A percentile compares a stretch with the other conserved stretches of the same genome.
Conservation (phyloP, 257 asterid genomes). For the Nyctanthes arbortristis region DNA sequence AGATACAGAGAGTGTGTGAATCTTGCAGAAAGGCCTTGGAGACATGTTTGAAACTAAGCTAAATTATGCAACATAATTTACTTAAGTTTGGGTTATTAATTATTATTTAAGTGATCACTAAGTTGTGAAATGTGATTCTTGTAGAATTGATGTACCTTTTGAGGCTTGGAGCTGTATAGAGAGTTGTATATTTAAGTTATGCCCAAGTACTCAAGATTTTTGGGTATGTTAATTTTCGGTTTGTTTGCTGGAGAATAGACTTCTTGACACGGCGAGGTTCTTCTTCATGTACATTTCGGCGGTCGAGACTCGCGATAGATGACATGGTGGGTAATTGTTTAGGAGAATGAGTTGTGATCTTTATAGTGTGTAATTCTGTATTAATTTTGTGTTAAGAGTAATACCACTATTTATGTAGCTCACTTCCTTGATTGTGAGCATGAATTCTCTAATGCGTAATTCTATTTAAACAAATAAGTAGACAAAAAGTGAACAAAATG, state of each 20-base stretch:
- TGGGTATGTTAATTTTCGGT: too few species aligned
- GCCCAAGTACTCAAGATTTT: background rate
- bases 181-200: background rate
- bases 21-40: slow-evolving; percentile 96
- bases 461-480: too few species aligned
- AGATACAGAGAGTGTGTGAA: slow-evolving; percentile 68
- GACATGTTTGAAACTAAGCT: slow-evolving; percentile 59
- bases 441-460: too few species aligned
- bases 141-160: background rate
- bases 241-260: too few species aligned
- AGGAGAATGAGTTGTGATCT: background rate
- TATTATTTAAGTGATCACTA: background rate
- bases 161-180: slow-evolving; percentile 10
- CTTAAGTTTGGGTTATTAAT: background rate
- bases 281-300: background rate
- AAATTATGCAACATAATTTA: background rate
- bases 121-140: background rate
- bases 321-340: too few species aligned
- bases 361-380: background rate
- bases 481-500: too few species aligned
- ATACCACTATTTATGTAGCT: background rate
- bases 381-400: background rate
- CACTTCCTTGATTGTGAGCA: too few species aligned
- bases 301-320: too few species aligned
- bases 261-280: background rate